A percentile compares a stretch with the other conserved stretches of the same genome.
Conservation (phyloP, 1,284 basidiomycete genomes). For the Fomitopsis betulina region DNA sequence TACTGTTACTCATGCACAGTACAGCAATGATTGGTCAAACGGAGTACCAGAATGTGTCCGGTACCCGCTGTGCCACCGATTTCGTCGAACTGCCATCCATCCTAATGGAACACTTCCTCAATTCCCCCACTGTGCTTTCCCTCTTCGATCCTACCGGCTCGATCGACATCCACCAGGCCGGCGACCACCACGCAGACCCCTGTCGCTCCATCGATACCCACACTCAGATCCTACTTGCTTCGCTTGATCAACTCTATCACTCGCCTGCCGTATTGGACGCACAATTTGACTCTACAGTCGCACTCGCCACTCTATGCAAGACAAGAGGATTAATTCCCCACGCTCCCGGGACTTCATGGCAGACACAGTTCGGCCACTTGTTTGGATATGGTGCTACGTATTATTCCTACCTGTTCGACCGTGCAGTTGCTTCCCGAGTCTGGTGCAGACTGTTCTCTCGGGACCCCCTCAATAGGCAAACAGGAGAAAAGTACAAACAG, state of each 20-base stretch:
- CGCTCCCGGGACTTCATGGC: slow-evolving; percentile 83
- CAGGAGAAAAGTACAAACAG: slow-evolving; percentile 77
- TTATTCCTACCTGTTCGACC: slow-evolving; percentile 95
- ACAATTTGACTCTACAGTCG: slow-evolving; percentile 68
- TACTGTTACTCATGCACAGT: slow-evolving; percentile 7
- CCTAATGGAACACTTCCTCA: slow-evolving; percentile 96
- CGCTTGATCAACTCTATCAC: slow-evolving; percentile 90
- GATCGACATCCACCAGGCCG: slow-evolving; percentile 37
- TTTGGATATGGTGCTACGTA: slow-evolving; percentile 98
- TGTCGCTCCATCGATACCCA: slow-evolving; percentile 84
- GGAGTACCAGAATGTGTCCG: slow-evolving; percentile 96
- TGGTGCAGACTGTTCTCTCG: slow-evolving; percentile 75
- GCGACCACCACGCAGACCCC: slow-evolving; percentile 62
- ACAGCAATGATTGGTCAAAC: slow-evolving; percentile 97
- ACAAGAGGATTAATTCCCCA: slow-evolving; percentile 76
- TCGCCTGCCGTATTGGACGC: slow-evolving; percentile 53
- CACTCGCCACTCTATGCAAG: slow-evolving; percentile 63
- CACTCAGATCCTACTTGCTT: slow-evolving; percentile 87
- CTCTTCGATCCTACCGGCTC: slow-evolving; percentile 62
- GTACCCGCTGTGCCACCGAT: slow-evolving; percentile 98
- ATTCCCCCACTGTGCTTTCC: slow-evolving; percentile 77
- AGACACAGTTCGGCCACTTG: slow-evolving; percentile 93
- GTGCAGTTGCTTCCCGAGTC: slow-evolving; percentile 89
- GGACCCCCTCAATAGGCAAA: slow-evolving; percentile 58
- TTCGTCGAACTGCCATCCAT: slow-evolving; percentile 98